Percentiles rank a stretch among this genome's conserved stretches.
phyloP scores from a whole-genome alignment of 805 yeast species.

The Starmerella apis region DNA sequence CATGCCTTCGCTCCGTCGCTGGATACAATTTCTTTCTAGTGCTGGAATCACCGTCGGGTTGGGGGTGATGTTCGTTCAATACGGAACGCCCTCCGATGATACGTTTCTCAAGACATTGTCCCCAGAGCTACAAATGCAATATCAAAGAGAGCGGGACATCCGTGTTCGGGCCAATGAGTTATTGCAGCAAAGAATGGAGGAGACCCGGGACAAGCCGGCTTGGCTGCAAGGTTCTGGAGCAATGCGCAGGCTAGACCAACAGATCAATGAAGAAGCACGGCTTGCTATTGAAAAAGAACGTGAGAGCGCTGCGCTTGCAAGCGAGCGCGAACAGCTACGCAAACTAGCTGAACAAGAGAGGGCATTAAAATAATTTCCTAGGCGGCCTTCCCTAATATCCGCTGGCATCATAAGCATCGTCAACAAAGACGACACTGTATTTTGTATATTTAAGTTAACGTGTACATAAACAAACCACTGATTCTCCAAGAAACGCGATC shows the following conservation, averaged over 20 bases:
- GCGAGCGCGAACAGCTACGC: conserved; percentile 10
- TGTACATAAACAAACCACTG: too few relatives aligned
- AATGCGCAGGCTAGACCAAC: conserved; percentile 26
- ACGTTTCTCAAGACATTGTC: conserved; percentile 61
- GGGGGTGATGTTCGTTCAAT: conserved; percentile 63
- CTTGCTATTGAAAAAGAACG: conserved; percentile 20
- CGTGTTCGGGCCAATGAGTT: conserved; percentile 23
- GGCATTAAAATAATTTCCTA: not conserved
- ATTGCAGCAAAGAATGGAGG: conserved; percentile 22
- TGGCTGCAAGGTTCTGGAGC: conserved; percentile 28
- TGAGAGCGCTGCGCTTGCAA: conserved; percentile 3
- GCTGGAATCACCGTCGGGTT: conserved; percentile 50
- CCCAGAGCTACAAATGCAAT: conserved; percentile 72
- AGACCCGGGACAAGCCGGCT: conserved; percentile 27
- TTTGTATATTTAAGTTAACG: too few relatives aligned
- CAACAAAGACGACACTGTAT: too few relatives aligned
- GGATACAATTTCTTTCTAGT: conserved; percentile 35
- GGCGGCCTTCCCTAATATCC: too few relatives aligned
- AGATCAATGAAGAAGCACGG: conserved; percentile 26
- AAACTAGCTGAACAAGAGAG: conserved; percentile 13
- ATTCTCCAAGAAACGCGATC: too few relatives aligned
- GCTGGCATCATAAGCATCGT: too few relatives aligned
- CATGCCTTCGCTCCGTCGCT: conserved; percentile 25
- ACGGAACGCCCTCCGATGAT: conserved; percentile 78
- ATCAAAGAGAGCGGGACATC: conserved; percentile 44